Evolutionary conservation across 768 basidiomycete species (phyloP).

Genomic region (Boletus rubroflammeus): DNA sequence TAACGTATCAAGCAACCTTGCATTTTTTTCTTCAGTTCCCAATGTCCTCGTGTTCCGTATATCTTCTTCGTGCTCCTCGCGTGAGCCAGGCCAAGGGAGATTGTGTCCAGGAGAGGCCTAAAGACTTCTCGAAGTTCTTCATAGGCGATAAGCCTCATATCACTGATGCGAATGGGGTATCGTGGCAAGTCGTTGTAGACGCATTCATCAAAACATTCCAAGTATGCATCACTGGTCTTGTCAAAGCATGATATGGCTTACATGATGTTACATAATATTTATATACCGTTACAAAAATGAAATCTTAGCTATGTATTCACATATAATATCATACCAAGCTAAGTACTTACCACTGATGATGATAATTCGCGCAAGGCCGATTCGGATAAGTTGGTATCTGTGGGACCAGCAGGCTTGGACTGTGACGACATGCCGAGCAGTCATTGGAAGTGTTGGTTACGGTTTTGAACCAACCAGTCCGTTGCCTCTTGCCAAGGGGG

Average conservation of each 20-base stretch:
- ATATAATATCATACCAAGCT: too few relatives aligned
- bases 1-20: not conserved
- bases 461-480: too few relatives aligned
- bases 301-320: too few relatives aligned
- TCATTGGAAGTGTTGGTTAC: too few relatives aligned
- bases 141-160: not conserved
- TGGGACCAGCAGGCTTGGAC: not conserved
- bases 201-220: not conserved
- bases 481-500: too few relatives aligned
- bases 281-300: too few relatives aligned
- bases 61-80: not conserved
- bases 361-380: not conserved
- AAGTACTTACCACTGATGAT: too few relatives aligned
- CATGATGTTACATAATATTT: too few relatives aligned
- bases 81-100: not conserved
- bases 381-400: not conserved
- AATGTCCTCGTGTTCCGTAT: not conserved
- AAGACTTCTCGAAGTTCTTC: not conserved
- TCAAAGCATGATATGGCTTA: too few relatives aligned
- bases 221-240: too few relatives aligned
- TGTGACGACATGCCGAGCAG: not conserved
- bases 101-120: not conserved
- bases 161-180: not conserved
- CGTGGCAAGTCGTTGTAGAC: not conserved
- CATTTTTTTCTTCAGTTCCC: not conserved